phyloP scores from a whole-genome alignment of 2,329 filamentous ascomycete genomes.

The Penicillium sp. region DNA sequence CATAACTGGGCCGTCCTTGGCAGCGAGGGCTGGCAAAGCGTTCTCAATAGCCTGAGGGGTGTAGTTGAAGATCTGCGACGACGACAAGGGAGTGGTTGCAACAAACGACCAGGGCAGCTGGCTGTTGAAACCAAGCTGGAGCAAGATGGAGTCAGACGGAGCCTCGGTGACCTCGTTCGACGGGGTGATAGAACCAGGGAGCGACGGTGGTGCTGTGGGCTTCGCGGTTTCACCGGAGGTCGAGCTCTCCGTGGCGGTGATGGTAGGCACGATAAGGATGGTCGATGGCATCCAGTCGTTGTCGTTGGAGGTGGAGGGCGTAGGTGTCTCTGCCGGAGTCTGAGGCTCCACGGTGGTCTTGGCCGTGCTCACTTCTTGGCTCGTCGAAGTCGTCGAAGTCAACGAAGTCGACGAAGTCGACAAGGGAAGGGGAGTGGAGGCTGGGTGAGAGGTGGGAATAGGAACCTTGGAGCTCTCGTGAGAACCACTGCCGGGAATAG shows the following conservation, averaged over 20 bases:
- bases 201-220: slow-evolving; percentile 60
- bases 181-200: slow-evolving; percentile 76
- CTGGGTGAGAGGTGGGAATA: slow-evolving; percentile 8
- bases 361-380: slow-evolving; percentile 26
- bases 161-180: slow-evolving; percentile 56
- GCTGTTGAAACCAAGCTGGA: slow-evolving; percentile 82
- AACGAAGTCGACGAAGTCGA: slow-evolving; percentile 33
- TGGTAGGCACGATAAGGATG: slow-evolving; percentile 21
- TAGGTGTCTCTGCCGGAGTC: slow-evolving; percentile 24
- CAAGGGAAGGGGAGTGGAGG: slow-evolving; percentile 42
- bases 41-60: slow-evolving; percentile 70
- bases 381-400: slow-evolving; percentile 25
- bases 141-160: slow-evolving; percentile 66
- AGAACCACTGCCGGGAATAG: slow-evolving; percentile 12
- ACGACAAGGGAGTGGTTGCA: slow-evolving; percentile 66
- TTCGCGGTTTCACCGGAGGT: slow-evolving; percentile 41
- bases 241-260: slow-evolving; percentile 10
- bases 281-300: slow-evolving; percentile 25
- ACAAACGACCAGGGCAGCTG: slow-evolving; percentile 84
- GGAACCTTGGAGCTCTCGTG: slow-evolving; percentile 12
- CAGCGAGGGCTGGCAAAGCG: slow-evolving; percentile 51
- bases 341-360: slow-evolving; percentile 31
- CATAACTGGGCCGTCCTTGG: slow-evolving; percentile 59
- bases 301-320: slow-evolving; percentile 24
- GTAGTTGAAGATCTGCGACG: slow-evolving; percentile 79